Evolutionary conservation across 345 rosid species (phyloP).

Genomic region (Aethionema arabicum): DNA sequence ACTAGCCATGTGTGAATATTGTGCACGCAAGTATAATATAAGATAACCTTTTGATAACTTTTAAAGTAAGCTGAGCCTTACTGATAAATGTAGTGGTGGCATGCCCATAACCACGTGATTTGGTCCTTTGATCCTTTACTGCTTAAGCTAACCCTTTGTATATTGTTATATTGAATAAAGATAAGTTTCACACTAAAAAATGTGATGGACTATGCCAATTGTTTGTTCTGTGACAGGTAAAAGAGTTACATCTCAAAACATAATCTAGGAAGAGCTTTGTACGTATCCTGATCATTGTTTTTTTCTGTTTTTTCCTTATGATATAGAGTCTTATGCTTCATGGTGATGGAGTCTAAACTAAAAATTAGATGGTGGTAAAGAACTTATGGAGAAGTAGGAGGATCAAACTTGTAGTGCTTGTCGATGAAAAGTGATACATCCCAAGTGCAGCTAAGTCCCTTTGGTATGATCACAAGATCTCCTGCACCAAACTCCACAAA

Average conservation of each 20-base stretch:
- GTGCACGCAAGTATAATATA: neutral
- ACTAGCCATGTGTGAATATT: neutral
- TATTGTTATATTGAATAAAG: conserved; percentile 8
- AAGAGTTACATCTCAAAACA: conserved; percentile 22
- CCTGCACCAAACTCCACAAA: conserved; percentile 91
- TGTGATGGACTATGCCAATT: conserved; percentile 10
- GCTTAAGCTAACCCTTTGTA: neutral
- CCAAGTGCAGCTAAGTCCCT: conserved; percentile 96
- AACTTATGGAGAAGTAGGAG: conserved; percentile 36
- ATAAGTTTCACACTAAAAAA: conserved; percentile 5
- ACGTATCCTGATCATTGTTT: conserved; percentile 16
- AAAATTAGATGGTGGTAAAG: conserved; percentile 15
- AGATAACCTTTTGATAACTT: conserved; percentile 4
- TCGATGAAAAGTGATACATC: conserved; percentile 81
- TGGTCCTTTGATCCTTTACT: conserved; percentile 15
- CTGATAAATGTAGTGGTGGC: conserved; percentile 1
- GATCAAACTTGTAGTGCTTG: conserved; percentile 88
- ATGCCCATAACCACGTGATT: conserved; percentile 5
- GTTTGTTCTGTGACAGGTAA: conserved; percentile 14
- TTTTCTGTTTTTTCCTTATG: conserved; percentile 20
- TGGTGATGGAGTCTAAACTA: conserved; percentile 33
- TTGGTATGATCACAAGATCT: conserved; percentile 85
- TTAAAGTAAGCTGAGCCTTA: conserved; percentile 8
- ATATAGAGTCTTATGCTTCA: conserved; percentile 26
- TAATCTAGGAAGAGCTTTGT: conserved; percentile 26